Conservation (phyloP, 345 rosid species). For the Populus pruinosa region DNA sequence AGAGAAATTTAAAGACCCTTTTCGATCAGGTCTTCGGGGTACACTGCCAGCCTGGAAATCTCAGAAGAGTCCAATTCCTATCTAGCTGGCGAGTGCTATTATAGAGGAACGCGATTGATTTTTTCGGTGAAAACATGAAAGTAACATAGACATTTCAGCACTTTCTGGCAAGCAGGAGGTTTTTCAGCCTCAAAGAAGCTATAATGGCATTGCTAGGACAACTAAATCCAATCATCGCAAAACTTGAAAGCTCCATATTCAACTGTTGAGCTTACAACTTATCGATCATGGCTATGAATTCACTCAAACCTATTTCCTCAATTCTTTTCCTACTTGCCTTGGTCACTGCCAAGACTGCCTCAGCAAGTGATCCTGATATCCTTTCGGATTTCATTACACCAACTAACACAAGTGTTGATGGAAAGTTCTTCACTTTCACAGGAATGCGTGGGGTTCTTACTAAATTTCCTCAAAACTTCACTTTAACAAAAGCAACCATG, state of each 20-base stretch:
- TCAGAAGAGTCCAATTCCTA: not conserved
- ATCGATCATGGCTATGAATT: not conserved
- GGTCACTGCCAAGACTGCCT: not conserved
- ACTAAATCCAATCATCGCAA: not conserved
- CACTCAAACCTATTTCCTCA: not conserved
- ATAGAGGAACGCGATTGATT: not conserved
- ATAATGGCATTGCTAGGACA: not conserved
- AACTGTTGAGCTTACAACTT: not conserved
- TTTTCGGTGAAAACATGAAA: not conserved
- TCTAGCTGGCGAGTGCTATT: not conserved
- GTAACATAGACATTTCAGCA: not conserved
- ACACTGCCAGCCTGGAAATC: not conserved
- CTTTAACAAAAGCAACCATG: constrained; percentile 4
- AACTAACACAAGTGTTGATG: not conserved
- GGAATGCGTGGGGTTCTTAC: not conserved
- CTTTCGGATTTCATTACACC: constrained; percentile 16
- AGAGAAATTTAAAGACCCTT: not conserved
- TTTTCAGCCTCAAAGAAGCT: not conserved
- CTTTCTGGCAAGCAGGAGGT: not conserved
- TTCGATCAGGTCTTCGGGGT: not conserved
- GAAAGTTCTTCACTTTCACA: constrained; percentile 11
- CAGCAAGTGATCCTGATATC: constrained; percentile 15
- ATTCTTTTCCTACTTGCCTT: not conserved
- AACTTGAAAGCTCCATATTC: not conserved
- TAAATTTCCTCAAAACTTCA: not conserved